Evolutionary conservation across 1,139 yeast species (phyloP), one percentile per base, ranked within the genome.

Genomic region (Sugiyamaella pinicola): DNA sequence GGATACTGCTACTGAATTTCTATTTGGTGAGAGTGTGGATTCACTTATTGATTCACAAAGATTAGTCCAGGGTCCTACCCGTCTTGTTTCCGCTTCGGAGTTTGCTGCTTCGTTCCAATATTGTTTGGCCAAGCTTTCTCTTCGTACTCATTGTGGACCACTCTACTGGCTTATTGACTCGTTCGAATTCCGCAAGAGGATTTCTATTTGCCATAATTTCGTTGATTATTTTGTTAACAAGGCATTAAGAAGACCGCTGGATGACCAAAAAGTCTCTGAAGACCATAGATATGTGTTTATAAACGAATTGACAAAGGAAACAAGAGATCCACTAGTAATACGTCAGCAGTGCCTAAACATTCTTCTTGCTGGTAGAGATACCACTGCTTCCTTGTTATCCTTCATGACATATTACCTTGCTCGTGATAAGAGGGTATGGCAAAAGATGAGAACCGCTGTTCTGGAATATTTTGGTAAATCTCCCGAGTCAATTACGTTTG

Each of bases 1-100:
- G 57, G 85, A 81, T 63, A 75, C 82, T 18, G 80, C 85, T 4
- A 77, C 84, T 13, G 84, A 81, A 65, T 80, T 80, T 61, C 70
- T 81, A 60, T 81, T 81, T 67, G 85, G 85, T n/a, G 80, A 77
- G 62, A 74, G 80, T 8, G 78, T 77, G 10, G 72, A 72, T 53
- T 68, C 76, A 15, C 72, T 79, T 52, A 57, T 79, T 77, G 55
- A 52, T 35, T 48, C 47, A 12, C 60, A 69, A 49, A 31, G 44
- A 37, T 43, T 26, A 15, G 48, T 48, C 33, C 51, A 52, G 33
- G 70, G 66, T 18, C 52, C 55, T 13, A 48, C 50, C 10, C 49
- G 53, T 44, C 44, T 53, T 15, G 60, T 62, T 2, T 55, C 56
- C 22, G 61, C 64, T 3, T 53, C 56, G 18, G 72, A 52, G 18